Evolutionary conservation across 225 moss, liverwort and hornwort species (phyloP), one percentile per base, ranked within the genome.

Genomic region (Physcomitrellopsis africana): DNA sequence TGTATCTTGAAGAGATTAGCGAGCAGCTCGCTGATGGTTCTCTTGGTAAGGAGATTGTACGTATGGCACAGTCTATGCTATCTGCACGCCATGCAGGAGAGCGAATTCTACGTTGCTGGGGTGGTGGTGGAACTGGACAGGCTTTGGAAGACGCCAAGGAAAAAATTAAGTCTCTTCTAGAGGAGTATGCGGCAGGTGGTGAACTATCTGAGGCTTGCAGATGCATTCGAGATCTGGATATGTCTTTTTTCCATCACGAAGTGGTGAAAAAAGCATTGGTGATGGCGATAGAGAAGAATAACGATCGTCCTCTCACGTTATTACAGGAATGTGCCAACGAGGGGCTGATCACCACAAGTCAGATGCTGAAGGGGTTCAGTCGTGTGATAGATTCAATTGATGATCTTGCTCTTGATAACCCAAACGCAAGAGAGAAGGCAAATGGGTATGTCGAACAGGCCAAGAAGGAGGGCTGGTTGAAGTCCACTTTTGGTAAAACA

Each of bases 211-310:
- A 99, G 79, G 94, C 97, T 49, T 99, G 97, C 76, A 87, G 94
- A 53, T 99, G 94, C 70, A 99, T 99, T 70, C 94, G 97, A 23
- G 97, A 99, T 62, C 82, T 99, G 77, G 90, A 92, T 67, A 94
- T 99, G 97, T 83, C 97, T 3, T 99, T 94, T 62, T 99, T 99
- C 74, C 97, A 99, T 69, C 97, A 99, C 19, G 97, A 99, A 82
- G 97, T 99, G 20, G 97, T 99, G 11, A 97, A 97, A 83, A 94
- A 94, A 72, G 97, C 91, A 22, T 74, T 97, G 44, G 90, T 89
- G 7, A 97, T 99, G 97, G 92, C 97, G 60, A 94, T 99, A 73
- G 97, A 99, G 55, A 99, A 99, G 78, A 84, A 99, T 74, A 93
- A 92, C 68, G 90, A 93, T 32, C 86, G 94, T 14, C 73, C 93